Evolutionary conservation across 1,284 basidiomycete genomes (phyloP).

Genomic region (Microbotryum scabiosae): DNA sequence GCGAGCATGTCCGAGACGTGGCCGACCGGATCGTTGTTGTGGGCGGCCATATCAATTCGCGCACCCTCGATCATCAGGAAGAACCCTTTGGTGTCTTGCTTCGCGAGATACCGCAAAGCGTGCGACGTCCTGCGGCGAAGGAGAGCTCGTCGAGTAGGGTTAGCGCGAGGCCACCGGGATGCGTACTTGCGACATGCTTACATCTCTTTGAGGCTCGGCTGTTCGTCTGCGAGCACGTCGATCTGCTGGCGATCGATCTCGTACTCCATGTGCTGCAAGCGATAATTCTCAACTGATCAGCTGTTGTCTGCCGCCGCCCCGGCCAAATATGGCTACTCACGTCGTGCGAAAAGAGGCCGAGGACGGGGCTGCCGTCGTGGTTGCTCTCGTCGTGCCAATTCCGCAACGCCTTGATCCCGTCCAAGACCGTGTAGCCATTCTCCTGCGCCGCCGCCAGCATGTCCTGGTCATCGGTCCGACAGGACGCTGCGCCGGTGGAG

Average conservation of each 20-base stretch:
- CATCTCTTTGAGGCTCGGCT: conserved; percentile 24
- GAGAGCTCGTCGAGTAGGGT: background rate
- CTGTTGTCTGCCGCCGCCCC: no score
- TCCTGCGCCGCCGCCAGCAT: conserved; percentile 31
- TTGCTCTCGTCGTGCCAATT: conserved; percentile 14
- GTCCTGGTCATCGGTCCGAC: conserved; percentile 38
- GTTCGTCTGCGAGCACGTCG: conserved; percentile 7
- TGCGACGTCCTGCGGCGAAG: conserved; percentile 26
- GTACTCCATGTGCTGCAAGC: conserved; percentile 35
- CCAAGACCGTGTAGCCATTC: conserved; percentile 20
- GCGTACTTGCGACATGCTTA: background rate
- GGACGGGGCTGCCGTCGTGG: conserved; percentile 4
- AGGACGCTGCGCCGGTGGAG: conserved; percentile 29
- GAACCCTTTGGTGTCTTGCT: conserved; percentile 27
- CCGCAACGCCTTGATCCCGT: conserved; percentile 21
- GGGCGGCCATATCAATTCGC: conserved; percentile 37
- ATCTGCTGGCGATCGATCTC: conserved; percentile 35
- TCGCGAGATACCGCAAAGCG: conserved; percentile 29
- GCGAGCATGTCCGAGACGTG: conserved; percentile 40
- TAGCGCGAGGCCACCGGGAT: background rate
- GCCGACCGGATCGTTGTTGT: conserved; percentile 37
- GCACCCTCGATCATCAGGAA: conserved; percentile 39
- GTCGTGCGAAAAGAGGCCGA: conserved; percentile 28
- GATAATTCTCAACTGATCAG: background rate
- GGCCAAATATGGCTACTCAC: conserved; percentile 23